Conservation (phyloP, 1,284 basidiomycete genomes). For the Pterula multifida region DNA sequence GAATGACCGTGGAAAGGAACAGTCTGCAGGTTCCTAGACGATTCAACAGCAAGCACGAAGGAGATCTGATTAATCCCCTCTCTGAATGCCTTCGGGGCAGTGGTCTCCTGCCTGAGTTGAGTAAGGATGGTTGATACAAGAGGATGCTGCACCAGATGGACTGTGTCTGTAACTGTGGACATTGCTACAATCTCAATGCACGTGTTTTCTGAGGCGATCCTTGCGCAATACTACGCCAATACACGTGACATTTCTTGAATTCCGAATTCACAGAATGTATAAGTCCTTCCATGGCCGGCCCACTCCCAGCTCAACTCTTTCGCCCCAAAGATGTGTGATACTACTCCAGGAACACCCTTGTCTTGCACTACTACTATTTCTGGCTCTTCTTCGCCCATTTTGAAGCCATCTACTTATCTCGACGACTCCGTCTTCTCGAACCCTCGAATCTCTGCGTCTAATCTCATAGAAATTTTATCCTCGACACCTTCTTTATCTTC, state of each 20-base stretch:
- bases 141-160: not conserved
- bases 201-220: conserved; percentile 1
- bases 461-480: conserved; percentile 54
- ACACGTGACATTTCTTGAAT: not conserved
- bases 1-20: conserved; percentile 48
- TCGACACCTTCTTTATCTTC: conserved; percentile 44
- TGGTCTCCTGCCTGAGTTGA: conserved; percentile 51
- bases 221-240: not conserved
- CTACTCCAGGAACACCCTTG: not conserved
- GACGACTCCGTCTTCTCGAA: conserved; percentile 20
- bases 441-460: conserved; percentile 42
- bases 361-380: not conserved
- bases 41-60: conserved; percentile 65
- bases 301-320: not conserved
- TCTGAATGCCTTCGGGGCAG: conserved; percentile 66
- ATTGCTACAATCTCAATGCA: not conserved
- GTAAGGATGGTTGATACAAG: conserved; percentile 28
- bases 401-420: not conserved
- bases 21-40: conserved; percentile 52
- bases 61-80: conserved; percentile 67
- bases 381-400: not conserved
- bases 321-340: not conserved
- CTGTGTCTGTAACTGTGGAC: not conserved
- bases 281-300: not conserved
- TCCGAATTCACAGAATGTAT: conserved; percentile 2